Base-by-base conservation (phyloP, 805 yeast species). In the Ogataea nonfermentans region DNA sequence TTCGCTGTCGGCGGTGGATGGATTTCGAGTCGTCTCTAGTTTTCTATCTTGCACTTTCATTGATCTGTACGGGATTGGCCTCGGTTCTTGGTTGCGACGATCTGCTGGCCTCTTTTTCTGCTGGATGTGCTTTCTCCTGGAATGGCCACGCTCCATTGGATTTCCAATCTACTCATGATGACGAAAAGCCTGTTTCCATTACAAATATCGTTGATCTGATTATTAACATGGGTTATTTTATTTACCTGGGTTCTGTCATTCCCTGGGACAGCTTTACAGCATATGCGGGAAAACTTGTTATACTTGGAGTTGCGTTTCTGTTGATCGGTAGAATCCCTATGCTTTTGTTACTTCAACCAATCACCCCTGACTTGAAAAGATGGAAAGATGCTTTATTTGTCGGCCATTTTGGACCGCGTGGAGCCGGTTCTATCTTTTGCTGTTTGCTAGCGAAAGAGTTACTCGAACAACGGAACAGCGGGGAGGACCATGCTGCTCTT, bases 361-460 rank as follows among this genome's bases (percentile, higher is more conserved):
- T 88, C 16, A 82, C 87, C 2, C 96, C 96, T 0, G 96, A 89
- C 57, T 76, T 89, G 27, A 81, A 87, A 53, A 76, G 87, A 9
- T 89, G 96, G 95, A 78, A 95, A 60, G 97, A 89, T 61, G 96
- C 96, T 0, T 59, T 89, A 3, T 90, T 90, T 61, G 87, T 95
- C 60, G 96, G 96, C 14, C 96, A 89, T 65, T 89, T 90, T 62
- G 97, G 97, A 12, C 96, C 97, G 2, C 86, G 90, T 56, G 97
- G 97, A 33, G 96, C 89, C 15, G 96, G 96, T 42, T 95, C 95
- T 1, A 71, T 89, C 6, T 88, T 85, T 62, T 91, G 93, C 29
- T 81, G 86, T 5, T 80, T 89, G 35, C 67, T 88, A 46, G 87
- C 95, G 0, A 75, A 91, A 46, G 76, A 79, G 8, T 84, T 51